Conservation (phyloP, 1,284 basidiomycete species). For the Malassezia yamatoensis region DNA sequence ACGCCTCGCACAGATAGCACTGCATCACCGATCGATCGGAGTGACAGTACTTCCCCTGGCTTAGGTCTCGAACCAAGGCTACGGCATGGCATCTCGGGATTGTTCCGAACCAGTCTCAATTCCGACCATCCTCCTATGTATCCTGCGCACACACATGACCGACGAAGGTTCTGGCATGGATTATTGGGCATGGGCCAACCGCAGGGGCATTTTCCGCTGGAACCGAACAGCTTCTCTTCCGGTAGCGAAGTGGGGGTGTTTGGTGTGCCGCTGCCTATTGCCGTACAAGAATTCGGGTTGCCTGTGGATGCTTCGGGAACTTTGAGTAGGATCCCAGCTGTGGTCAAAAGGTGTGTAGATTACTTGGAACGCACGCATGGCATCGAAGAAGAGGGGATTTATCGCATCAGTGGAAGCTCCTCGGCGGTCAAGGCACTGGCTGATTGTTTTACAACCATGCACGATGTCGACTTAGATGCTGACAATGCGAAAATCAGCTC, state of each 20-base stretch:
- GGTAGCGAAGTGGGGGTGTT: conserved; percentile 57
- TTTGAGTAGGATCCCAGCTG: conserved; percentile 62
- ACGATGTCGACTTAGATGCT: conserved; percentile 40
- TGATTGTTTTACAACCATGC: conserved; percentile 73
- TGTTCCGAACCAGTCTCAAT: neutral
- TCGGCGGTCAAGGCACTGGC: conserved; percentile 87
- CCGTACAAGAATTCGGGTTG: conserved; percentile 75
- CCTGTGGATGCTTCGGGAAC: conserved; percentile 31
- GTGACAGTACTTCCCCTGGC: neutral
- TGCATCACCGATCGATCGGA: neutral
- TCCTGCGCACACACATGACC: conserved; percentile 25
- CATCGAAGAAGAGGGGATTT: conserved; percentile 93
- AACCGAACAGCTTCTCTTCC: neutral
- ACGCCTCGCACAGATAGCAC: neutral
- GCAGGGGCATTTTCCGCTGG: neutral
- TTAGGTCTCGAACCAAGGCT: neutral
- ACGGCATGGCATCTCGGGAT: neutral
- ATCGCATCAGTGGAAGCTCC: conserved; percentile 57
- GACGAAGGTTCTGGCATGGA: conserved; percentile 43
- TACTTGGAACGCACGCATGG: conserved; percentile 63
- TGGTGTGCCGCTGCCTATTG: conserved; percentile 74
- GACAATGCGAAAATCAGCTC: conserved; percentile 5
- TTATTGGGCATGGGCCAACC: conserved; percentile 24
- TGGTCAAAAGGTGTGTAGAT: conserved; percentile 72
- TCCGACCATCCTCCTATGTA: neutral